Base-by-base conservation (phyloP, 495 filamentous ascomycete species). In the Chaetomium fimeti region DNA sequence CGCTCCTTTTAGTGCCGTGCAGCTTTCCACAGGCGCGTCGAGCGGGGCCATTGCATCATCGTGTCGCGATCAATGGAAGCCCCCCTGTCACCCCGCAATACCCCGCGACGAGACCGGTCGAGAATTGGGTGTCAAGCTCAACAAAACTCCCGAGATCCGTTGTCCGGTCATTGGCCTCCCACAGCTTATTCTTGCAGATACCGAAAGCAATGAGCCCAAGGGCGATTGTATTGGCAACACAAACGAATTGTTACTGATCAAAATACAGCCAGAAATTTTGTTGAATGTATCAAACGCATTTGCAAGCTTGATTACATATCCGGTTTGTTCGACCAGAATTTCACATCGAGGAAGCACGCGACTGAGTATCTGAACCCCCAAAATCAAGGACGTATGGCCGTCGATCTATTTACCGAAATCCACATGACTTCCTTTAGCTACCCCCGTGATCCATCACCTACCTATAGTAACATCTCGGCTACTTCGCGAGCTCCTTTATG, bases 31-130 rank as follows among this genome's bases (percentile, higher is more conserved):
- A 11, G 24, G 32, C 54, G 54, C 54, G n/a, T 40, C 4, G n/a
- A 25, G 57, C 24, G 57, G 57, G 57, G 57, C 57, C 25, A 59
- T 59, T 59, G 57, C 57, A 59, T 59, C 57, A 59, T 47, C 27
- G 29, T 5, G 32, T 36, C 32, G 32, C 32, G 32, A 9, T 36
- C 32, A 36, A 36, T 36, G 5, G 32, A 36, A 9, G 20, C 3
- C 7, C 18, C 16, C 25, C n/a, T 12, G 25, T 16, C 27, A 20
- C 57, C 57, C 57, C 57, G 57, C 57, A 40, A n/a, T 59, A 43
- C 57, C 57, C 57, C 57, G 57, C 57, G 24, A 20, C n/a, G 42
- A 15, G 24, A 57, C 20, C 6, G 32, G 32, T 36, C 32, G 32
- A 36, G 32, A 36, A 53, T 53, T 53, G 9, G 25, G 11, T 28